Base-by-base conservation (phyloP, 2,329 filamentous ascomycete species). In the Xylariaceae sp. region DNA sequence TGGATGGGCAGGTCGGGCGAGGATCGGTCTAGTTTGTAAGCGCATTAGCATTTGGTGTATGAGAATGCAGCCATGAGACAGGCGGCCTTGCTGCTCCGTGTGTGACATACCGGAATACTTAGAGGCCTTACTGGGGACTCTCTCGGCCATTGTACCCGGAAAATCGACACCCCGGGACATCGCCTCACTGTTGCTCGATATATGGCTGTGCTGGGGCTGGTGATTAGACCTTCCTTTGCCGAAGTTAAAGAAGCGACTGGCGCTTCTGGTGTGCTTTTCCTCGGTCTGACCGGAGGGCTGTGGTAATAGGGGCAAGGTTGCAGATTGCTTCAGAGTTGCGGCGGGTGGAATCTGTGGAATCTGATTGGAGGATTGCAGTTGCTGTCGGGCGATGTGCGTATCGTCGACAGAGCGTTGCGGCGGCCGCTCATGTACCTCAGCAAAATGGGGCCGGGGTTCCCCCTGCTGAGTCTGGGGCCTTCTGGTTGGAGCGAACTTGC, bases 1-100 rank as follows among this genome's bases (percentile, higher is more conserved):
- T 74, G 70, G 52, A 70, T 64, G 51, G 69, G 62, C 51, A 68
- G 67, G 47, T 72, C 69, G 56, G 63, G 65, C 47, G 64, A 65
- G 32, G 69, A 66, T 60, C 59, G 58, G 60, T 68, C 62, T 67
- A 58, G 32, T 41, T 11, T 55, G 61, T 59, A 60, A 57, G 50
- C 29, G 42, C 27, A 47, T 68, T 58, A 68, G 66, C 51, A 63
- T 59, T 31, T 19, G 19, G 19, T 19, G 19, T 44, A 54, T 30
- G 51, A 41, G 51, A 44, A 60, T 11, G 30, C 45, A 54, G 58
- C 30, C 53, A n/a, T 29, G 30, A 53, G n/a, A 50, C 39, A 42
- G 27, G 8, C 49, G 45, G 47, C 4, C 31, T 37, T 30, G 12
- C 30, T 31, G 12, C 30, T 42, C n/a, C 27, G 11, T 32, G 9